Evolutionary conservation across 495 filamentous ascomycete species (phyloP), one percentile per base, ranked within the genome.

Genomic region (Trichoderma asperelloides): DNA sequence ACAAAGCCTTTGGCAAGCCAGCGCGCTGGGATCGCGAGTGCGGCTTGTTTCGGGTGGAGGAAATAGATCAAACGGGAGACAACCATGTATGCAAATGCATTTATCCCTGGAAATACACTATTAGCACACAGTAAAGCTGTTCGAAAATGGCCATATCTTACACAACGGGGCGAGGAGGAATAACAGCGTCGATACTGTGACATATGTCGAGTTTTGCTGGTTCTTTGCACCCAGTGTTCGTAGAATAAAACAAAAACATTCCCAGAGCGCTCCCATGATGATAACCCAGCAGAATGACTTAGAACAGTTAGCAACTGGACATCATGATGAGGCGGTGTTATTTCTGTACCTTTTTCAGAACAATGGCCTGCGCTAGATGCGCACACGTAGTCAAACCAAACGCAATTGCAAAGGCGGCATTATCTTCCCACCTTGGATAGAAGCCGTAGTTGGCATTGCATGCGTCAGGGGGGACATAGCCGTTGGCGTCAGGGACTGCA

Each of bases 61-160:
- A 83, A 85, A 71, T 82, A 77, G 27, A 89, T 81, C 76, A 91
- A 78, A 7, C 88, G 78, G 5, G 84, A 87, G 63, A 88, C 73
- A 18, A 64, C 57, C 69, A 72, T 70, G 69, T 72, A 69, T 3
- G 66, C 67, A 51, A 70, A 70, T 23, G 68, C 68, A 62, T 72
- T 72, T 27, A 70, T 70, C 70, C 70, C 67, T 70, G 55, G 5
- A 23, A 11, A 8, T 16, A 65, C 11, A 49, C 27, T 47, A 2
- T n/a, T 11, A 23, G 28, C 33, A 40, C 21, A 49, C 27, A 9
- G 12, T 28, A 65, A n/a, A 49, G 64, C 27, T 8, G n/a, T 21
- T 23, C 62, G 5, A 21, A 21, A 23, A 64, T n/a, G 51, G 51
- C 18, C 51, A 8, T 57, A 45, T 55, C 69, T 57, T 64, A 70